Percentiles rank a stretch among this genome's conserved stretches.
Evolutionary conservation across 2,329 filamentous ascomycete species (phyloP).

Genomic region (Pseudocercospora cruenta): DNA sequence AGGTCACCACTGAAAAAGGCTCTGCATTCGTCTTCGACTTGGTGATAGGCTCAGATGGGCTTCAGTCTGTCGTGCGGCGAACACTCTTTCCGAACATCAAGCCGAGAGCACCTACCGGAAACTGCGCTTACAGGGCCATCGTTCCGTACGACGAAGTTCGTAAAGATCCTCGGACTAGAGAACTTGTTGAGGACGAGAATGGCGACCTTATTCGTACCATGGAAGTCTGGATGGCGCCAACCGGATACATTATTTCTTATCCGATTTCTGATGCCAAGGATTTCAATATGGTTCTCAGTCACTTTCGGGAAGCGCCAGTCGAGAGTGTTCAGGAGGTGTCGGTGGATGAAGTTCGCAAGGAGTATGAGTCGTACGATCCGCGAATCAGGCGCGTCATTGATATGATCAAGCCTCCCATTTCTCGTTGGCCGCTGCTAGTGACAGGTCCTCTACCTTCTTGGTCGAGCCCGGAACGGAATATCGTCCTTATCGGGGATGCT

Average conservation of each 20-base stretch:
- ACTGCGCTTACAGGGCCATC: conserved; percentile 52
- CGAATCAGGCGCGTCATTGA: conserved; percentile 48
- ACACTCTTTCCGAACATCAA: conserved; percentile 48
- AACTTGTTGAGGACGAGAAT: conserved; percentile 33
- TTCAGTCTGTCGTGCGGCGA: conserved; percentile 42
- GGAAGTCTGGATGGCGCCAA: conserved; percentile 50
- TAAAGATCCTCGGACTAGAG: conserved; percentile 45
- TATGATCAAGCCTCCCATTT: conserved; percentile 43
- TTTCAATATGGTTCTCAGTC: conserved; percentile 53
- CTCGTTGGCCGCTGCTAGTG: conserved; percentile 50
- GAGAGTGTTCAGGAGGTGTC: conserved; percentile 44
- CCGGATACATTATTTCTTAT: conserved; percentile 50
- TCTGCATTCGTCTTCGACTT: conserved; percentile 31
- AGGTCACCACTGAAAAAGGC: conserved; percentile 37
- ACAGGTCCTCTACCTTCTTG: conserved; percentile 48
- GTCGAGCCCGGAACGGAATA: conserved; percentile 47
- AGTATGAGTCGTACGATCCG: conserved; percentile 52
- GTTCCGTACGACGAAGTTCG: conserved; percentile 49
- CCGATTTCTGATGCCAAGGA: conserved; percentile 49
- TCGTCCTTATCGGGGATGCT: conserved; percentile 51
- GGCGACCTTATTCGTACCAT: conserved; percentile 47
- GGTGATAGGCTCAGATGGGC: conserved; percentile 38
- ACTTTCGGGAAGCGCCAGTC: conserved; percentile 45
- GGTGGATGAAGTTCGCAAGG: conserved; percentile 47
- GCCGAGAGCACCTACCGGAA: conserved; percentile 45